Evolutionary conservation across 352 stramenopile species (phyloP).

Genomic region (Globisporangium lucens): DNA sequence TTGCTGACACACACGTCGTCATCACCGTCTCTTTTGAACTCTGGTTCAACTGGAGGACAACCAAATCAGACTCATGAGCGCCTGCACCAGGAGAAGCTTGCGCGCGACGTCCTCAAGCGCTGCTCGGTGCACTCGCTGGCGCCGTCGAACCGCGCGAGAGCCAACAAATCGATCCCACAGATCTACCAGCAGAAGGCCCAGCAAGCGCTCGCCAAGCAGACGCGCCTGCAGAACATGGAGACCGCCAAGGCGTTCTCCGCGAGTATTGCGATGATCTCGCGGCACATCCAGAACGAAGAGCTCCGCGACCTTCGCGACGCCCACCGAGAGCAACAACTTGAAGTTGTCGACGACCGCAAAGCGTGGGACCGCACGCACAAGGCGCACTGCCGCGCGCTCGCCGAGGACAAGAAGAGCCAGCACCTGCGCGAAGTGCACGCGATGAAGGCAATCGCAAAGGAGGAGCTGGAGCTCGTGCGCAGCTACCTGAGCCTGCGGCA

Average conservation of each 20-base stretch:
- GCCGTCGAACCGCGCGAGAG: conserved; percentile 29
- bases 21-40: conserved; percentile 1
- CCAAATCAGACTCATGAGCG: conserved; percentile 21
- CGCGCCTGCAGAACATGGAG: conserved; percentile 37
- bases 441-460: conserved; percentile 56
- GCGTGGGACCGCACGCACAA: conserved; percentile 44
- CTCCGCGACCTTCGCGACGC: conserved; percentile 43
- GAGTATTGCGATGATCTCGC: conserved; percentile 75
- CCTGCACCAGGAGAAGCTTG: conserved; percentile 36
- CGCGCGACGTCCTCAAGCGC: conserved; percentile 26
- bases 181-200: conserved; percentile 33
- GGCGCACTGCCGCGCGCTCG: conserved; percentile 51
- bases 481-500: conserved; percentile 44
- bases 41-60: neutral
- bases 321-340: conserved; percentile 37
- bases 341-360: conserved; percentile 43
- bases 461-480: conserved; percentile 43
- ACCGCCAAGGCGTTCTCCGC: conserved; percentile 57
- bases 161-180: conserved; percentile 25
- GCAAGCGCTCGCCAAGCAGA: conserved; percentile 26
- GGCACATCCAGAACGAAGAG: conserved; percentile 69
- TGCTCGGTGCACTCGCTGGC: conserved; percentile 28
- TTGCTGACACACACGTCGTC: neutral
- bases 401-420: conserved; percentile 36
- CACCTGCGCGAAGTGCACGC: conserved; percentile 45